phyloP scores from a whole-genome alignment of 257 asterid genomes.

The Solanum pimpinellifolium region DNA sequence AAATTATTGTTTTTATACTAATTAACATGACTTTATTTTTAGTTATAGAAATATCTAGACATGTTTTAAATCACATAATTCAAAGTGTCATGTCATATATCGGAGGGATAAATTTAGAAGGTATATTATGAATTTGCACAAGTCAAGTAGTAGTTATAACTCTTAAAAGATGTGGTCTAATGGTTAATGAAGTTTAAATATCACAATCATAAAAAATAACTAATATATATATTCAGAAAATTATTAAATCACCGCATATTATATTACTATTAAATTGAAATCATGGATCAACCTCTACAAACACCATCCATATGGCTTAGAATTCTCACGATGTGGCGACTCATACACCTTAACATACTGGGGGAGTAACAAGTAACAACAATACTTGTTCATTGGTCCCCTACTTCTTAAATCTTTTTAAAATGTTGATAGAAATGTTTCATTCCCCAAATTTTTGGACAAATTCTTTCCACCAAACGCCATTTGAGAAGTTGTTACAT shows the following conservation, averaged over 20 bases:
- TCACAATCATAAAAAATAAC: too few relatives aligned
- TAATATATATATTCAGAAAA: too few relatives aligned
- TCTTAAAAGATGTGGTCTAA: too few relatives aligned
- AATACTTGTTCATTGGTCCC: not conserved
- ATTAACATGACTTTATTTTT: not conserved
- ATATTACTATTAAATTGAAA: too few relatives aligned
- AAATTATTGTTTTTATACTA: too few relatives aligned
- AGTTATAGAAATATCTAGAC: not conserved
- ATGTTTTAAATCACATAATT: not conserved
- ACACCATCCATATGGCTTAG: not conserved
- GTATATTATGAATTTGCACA: not conserved
- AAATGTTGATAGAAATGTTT: not conserved
- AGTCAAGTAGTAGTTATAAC: not conserved
- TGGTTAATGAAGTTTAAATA: too few relatives aligned
- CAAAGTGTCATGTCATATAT: not conserved
- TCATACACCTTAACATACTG: not conserved
- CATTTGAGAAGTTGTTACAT: not conserved
- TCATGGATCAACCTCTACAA: not conserved
- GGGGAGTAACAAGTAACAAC: not conserved
- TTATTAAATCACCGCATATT: too few relatives aligned
- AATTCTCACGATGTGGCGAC: conserved; percentile 4
- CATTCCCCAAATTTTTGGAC: not conserved
- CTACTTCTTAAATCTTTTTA: not conserved
- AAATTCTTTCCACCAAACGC: not conserved
- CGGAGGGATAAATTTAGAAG: not conserved